Evolutionary conservation across 2,329 filamentous ascomycete species (phyloP).

Genomic region (Beauveria brongniartii): DNA sequence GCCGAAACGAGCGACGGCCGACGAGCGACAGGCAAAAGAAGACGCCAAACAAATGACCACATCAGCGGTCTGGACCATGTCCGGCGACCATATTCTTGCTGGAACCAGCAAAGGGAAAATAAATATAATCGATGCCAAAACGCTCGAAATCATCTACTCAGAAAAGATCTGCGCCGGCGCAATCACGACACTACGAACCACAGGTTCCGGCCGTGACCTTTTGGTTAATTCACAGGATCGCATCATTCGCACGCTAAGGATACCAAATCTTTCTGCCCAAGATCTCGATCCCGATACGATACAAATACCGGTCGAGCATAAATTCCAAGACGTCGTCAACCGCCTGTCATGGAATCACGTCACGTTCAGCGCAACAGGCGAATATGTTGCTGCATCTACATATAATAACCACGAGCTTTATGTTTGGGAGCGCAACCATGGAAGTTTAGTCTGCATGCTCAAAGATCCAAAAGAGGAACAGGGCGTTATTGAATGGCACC

Average conservation of each 20-base stretch:
- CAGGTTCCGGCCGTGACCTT: constrained; percentile 71
- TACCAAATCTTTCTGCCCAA: constrained; percentile 65
- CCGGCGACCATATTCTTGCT: constrained; percentile 80
- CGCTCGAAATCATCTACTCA: constrained; percentile 78
- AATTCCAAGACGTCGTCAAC: constrained; percentile 97
- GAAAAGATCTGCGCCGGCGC: constrained; percentile 81
- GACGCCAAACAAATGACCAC: constrained; percentile 95
- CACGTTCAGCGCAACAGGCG: constrained; percentile 85
- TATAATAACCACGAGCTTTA: constrained; percentile 99
- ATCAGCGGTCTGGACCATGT: constrained; percentile 77
- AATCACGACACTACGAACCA: constrained; percentile 79
- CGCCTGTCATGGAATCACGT: constrained; percentile 94
- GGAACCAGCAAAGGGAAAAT: constrained; percentile 94
- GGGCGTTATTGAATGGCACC: constrained; percentile 96
- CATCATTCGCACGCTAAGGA: constrained; percentile 84
- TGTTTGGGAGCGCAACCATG: constrained; percentile 92
- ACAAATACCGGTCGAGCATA: constrained; percentile 87
- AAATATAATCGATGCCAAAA: constrained; percentile 83
- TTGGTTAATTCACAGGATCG: constrained; percentile 91
- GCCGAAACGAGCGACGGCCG: constrained; percentile 64
- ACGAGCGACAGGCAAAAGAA: constrained; percentile 82
- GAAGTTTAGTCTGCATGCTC: constrained; percentile 90
- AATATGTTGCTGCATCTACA: constrained; percentile 93
- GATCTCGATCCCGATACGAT: constrained; percentile 78
- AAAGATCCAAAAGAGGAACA: constrained; percentile 96